phyloP scores from a whole-genome alignment of 768 basidiomycete species.

The Strobilomyces dryophilus region DNA sequence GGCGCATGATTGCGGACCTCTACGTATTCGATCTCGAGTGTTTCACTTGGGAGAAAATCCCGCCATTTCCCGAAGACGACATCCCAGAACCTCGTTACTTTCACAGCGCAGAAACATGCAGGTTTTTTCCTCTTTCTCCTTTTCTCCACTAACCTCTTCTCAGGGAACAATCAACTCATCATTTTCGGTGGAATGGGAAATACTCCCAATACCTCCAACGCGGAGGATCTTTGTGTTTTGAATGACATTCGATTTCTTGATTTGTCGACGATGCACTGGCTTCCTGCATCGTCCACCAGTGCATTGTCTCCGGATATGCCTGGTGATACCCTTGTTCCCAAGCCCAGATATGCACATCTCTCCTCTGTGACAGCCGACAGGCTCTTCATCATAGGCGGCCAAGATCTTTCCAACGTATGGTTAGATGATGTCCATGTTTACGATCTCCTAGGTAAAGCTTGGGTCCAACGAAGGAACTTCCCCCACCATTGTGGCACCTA shows the following conservation, averaged over 20 bases:
- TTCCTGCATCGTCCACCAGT: conserved; percentile 40
- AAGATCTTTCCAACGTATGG: conserved; percentile 92
- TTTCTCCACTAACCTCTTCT: conserved; percentile 12
- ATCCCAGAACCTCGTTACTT: conserved; percentile 88
- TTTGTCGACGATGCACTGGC: conserved; percentile 66
- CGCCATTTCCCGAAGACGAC: conserved; percentile 57
- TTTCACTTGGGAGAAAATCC: conserved; percentile 73
- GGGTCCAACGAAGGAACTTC: conserved; percentile 79
- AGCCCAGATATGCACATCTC: conserved; percentile 91
- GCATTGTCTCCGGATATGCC: conserved; percentile 32
- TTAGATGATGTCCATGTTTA: conserved; percentile 90
- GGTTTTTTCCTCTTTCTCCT: conserved; percentile 15
- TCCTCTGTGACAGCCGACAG: conserved; percentile 81
- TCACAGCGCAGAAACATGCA: conserved; percentile 86
- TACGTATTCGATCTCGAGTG: conserved; percentile 85
- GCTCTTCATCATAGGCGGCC: conserved; percentile 91
- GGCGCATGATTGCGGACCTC: conserved; percentile 86
- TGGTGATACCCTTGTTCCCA: conserved; percentile 57
- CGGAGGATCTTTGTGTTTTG: conserved; percentile 85
- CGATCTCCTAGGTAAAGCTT: conserved; percentile 66
- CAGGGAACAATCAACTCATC: conserved; percentile 84
- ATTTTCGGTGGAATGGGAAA: conserved; percentile 96
- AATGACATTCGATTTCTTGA: conserved; percentile 92
- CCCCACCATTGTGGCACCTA: conserved; percentile 96
- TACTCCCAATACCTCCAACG: conserved; percentile 60